phyloP scores from a whole-genome alignment of 176 grass and related monocot species.

The Musa beccarii region DNA sequence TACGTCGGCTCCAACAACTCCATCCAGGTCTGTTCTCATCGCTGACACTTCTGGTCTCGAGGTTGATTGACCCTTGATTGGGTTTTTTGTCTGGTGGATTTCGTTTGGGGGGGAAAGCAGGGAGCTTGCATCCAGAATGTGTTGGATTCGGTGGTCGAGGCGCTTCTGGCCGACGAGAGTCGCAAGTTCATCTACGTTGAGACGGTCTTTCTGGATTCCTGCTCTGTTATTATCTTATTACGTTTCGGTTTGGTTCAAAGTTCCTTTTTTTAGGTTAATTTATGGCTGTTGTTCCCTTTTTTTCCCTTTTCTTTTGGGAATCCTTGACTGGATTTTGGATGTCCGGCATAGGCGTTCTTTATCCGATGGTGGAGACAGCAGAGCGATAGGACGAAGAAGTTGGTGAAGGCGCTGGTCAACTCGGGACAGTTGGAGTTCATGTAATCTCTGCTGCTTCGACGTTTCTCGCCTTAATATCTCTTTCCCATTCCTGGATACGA shows the following conservation, averaged over 20 bases:
- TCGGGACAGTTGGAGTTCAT: slow-evolving; percentile 83
- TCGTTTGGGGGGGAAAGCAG: slow-evolving; percentile 17
- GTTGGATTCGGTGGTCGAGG: slow-evolving; percentile 68
- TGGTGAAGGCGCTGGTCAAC: slow-evolving; percentile 51
- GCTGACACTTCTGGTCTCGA: neutral
- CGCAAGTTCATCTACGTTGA: slow-evolving; percentile 88
- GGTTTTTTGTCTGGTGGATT: neutral
- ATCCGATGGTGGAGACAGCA: slow-evolving; percentile 90
- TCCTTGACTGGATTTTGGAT: neutral
- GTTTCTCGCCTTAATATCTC: neutral
- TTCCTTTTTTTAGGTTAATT: neutral
- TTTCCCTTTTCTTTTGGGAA: neutral
- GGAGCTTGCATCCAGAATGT: slow-evolving; percentile 80
- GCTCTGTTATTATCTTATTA: neutral
- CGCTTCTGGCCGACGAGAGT: slow-evolving; percentile 73
- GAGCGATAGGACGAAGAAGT: slow-evolving; percentile 51
- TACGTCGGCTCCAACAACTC: slow-evolving; percentile 74
- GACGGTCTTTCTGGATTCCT: slow-evolving; percentile 27
- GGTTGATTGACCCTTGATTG: neutral
- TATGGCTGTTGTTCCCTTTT: too few species aligned
- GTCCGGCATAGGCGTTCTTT: slow-evolving; percentile 55
- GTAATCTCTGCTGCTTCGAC: slow-evolving; percentile 26
- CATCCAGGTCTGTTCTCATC: slow-evolving; percentile 40
- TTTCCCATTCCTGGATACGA: neutral
- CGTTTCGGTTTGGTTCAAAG: neutral